phyloP scores from a whole-genome alignment of 2,329 filamentous ascomycete genomes.

The Periconia digitata region DNA sequence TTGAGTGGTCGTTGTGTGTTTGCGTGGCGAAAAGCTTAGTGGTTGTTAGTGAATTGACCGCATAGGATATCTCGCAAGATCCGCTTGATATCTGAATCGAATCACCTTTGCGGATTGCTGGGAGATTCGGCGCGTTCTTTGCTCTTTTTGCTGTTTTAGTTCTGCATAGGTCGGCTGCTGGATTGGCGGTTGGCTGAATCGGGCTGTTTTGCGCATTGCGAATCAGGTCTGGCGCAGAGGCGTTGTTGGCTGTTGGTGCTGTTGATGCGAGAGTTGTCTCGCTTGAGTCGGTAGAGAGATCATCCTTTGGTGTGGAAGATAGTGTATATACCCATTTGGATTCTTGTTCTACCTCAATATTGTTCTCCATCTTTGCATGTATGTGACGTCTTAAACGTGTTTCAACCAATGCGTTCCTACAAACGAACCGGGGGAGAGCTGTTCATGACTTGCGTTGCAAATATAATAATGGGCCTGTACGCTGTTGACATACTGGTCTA shows the following conservation, averaged over 20 bases:
- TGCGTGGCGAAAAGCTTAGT: background rate
- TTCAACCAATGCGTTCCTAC: no score
- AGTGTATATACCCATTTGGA: slow-evolving; percentile 9
- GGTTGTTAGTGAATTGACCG: background rate
- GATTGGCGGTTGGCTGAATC: background rate
- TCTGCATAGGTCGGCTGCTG: background rate
- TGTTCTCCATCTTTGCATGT: background rate
- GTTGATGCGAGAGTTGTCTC: background rate
- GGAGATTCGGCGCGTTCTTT: background rate
- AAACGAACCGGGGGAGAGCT: no score
- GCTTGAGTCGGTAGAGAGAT: background rate
- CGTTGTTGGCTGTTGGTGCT: background rate
- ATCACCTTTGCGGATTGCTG: background rate
- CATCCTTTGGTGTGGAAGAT: background rate
- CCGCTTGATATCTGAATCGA: background rate
- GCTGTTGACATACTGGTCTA: no score
- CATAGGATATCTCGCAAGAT: background rate
- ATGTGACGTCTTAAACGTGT: background rate
- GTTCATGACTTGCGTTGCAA: no score
- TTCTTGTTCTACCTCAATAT: background rate
- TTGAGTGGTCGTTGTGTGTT: background rate
- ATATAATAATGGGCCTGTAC: background rate
- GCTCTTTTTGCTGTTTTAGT: background rate
- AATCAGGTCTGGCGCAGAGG: background rate
- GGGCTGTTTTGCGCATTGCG: background rate